phyloP scores from a whole-genome alignment of 139 green algal species.

The Haematococcus lacustris region DNA sequence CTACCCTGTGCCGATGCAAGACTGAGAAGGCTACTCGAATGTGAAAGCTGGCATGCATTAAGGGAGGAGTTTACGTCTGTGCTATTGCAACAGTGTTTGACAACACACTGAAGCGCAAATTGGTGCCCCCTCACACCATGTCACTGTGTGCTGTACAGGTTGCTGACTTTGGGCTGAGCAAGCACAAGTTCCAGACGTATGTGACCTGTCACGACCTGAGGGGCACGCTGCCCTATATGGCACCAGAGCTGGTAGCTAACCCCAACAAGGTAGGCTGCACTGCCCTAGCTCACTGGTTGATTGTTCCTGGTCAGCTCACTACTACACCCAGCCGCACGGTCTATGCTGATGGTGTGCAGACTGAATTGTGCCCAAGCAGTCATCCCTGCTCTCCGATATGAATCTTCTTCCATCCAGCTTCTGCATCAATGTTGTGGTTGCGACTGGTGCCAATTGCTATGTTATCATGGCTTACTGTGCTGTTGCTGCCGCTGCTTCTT shows the following conservation, averaged over 20 bases:
- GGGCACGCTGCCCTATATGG: conserved; percentile 61
- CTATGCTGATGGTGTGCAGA: no score
- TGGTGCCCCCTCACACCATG: no score
- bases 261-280: conserved; percentile 30
- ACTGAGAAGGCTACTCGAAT: not conserved
- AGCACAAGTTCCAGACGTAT: conserved; percentile 67
- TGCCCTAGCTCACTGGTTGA: not conserved
- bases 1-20: no score
- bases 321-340: not conserved
- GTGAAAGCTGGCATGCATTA: not conserved
- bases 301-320: not conserved
- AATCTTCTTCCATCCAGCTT: no score
- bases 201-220: conserved; percentile 52
- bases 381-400: no score
- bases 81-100: no score
- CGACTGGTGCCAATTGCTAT: not conserved
- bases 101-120: no score
- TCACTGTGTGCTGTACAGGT: conserved; percentile 22
- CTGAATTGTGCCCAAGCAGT: no score
- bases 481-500: no score
- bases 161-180: conserved; percentile 80
- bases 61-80: not conserved
- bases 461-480: not conserved
- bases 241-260: conserved; percentile 53
- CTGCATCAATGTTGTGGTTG: no score